Percentiles rank a stretch among this genome's conserved stretches.
These are phyloP conservation scores for Papiliotrema flavescens DNA, from an alignment of 1,284 basidiomycete species.

Conservation along the genomic window DNA sequence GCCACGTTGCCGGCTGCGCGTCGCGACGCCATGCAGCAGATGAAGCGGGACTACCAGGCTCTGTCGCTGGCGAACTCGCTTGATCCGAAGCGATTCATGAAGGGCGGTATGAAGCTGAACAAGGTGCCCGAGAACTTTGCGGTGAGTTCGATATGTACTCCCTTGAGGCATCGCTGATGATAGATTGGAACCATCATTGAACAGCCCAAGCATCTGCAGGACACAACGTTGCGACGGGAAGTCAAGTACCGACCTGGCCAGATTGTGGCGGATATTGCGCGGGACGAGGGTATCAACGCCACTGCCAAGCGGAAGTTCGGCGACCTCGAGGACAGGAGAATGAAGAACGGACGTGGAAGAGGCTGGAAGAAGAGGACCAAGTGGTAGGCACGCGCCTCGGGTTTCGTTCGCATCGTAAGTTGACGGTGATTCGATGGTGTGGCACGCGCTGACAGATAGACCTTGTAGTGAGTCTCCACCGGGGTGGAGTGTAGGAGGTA, in stretches of 20 bases:
- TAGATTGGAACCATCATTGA: conserved; percentile 86
- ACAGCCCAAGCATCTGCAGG: conserved; percentile 70
- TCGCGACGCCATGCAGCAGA: conserved; percentile 71
- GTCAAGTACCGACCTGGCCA: conserved; percentile 72
- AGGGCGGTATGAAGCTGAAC: conserved; percentile 68
- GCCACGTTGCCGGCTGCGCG: conserved; percentile 84
- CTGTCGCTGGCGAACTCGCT: conserved; percentile 85
- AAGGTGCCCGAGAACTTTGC: conserved; percentile 84
- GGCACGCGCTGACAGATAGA: not conserved
- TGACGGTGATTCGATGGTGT: not conserved
- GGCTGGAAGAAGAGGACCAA: conserved; percentile 61
- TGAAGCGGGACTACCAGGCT: conserved; percentile 90
- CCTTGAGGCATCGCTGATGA: not conserved
- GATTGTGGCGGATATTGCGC: conserved; percentile 82
- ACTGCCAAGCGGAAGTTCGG: conserved; percentile 94
- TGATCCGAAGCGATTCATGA: conserved; percentile 96
- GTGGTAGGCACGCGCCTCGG: conserved; percentile 24
- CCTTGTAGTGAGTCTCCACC: not conserved
- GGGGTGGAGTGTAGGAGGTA: too few relatives aligned
- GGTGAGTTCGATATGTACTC: conserved; percentile 53
- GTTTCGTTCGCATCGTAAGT: not conserved
- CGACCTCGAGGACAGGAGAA: conserved; percentile 70
- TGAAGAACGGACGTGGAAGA: conserved; percentile 70
- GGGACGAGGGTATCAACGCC: conserved; percentile 75
- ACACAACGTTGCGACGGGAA: conserved; percentile 71